Conservation (phyloP, 257 asterid genomes). For the Echium plantagineum region DNA sequence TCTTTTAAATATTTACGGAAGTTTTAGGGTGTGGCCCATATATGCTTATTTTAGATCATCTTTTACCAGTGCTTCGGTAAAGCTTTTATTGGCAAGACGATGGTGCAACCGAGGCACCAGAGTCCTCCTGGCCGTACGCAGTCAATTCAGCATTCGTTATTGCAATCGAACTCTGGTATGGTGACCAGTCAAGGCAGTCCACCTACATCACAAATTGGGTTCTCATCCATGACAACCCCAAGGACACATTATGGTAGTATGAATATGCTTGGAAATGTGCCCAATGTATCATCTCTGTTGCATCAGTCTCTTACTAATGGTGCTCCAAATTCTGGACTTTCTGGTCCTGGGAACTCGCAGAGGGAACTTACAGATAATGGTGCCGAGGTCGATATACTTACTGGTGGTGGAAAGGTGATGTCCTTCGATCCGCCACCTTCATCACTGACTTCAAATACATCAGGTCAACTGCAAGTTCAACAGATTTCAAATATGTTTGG, state of each 20-base stretch:
- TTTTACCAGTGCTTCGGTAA: background rate
- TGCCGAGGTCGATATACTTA: slow-evolving; percentile 53
- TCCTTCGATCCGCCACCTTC: slow-evolving; percentile 47
- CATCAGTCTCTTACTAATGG: slow-evolving; percentile 72
- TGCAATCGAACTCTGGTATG: slow-evolving; percentile 65
- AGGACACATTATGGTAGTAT: slow-evolving; percentile 50
- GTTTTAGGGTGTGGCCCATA: no score
- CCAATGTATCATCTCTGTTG: slow-evolving; percentile 52
- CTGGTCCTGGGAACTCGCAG: slow-evolving; percentile 56
- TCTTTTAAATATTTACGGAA: no score
- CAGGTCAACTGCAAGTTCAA: slow-evolving; percentile 63
- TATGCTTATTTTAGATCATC: background rate
- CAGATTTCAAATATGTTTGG: slow-evolving; percentile 47
- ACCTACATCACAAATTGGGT: slow-evolving; percentile 53
- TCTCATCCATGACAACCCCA: slow-evolving; percentile 57
- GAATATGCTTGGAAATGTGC: slow-evolving; percentile 59
- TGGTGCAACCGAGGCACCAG: slow-evolving; percentile 82
- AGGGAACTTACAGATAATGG: slow-evolving; percentile 51
- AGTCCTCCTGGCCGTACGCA: slow-evolving; percentile 58
- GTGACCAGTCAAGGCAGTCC: slow-evolving; percentile 77
- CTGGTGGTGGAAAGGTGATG: slow-evolving; percentile 48
- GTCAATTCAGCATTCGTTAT: slow-evolving; percentile 43
- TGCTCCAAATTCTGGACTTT: slow-evolving; percentile 44
- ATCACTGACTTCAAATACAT: slow-evolving; percentile 28
- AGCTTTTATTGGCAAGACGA: slow-evolving; percentile 14